Base-by-base conservation (phyloP, 108 stramenopile species). In the Conticribra weissflogii region DNA sequence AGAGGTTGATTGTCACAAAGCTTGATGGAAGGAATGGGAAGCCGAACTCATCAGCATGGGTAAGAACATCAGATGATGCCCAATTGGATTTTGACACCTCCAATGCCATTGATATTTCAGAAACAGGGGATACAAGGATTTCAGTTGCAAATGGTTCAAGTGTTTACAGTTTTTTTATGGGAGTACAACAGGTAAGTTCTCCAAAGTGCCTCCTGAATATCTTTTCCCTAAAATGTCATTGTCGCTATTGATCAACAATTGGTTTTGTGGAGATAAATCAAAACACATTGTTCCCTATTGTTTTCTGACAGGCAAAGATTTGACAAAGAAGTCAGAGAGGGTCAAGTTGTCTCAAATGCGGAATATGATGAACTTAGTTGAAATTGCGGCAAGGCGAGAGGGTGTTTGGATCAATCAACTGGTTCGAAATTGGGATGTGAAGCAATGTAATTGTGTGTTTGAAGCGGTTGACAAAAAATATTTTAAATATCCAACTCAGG, bases 191-290 rank as follows among this genome's bases (percentile, higher is more conserved):
- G 41, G 34, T 23, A 24, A 23, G 17, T 36, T 41, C 12, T 41
- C 36, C 36, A 41, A 41, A 12, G 55, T 57, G 30, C 55, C 55
- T 29, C 12, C 55, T n/a, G 21, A 59, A 16, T 59, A 36, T 59
- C 5, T 59, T 17, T 59, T 59, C 23, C 59, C 59, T n/a, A 31
- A 59, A 34, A 59, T 59, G 59, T 22, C 59, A 18, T 22, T 59
- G 9, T 19, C 21, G 21, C 32, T 36, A 16, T 31, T 59, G 22
- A 59, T 59, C 15, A 59, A 16, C 16, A 17, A 22, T 12, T 59
- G 59, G 59, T 59, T n/a, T 41, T 59, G 59, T 41, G 59, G 59
- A 23, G 41, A 59, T 36, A 21, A 15, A 18, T 36, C 21, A 34
- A 36, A 36, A 59, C 24, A n/a, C 32, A 16, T 5, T 23, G 34